A percentile compares a stretch with the other conserved stretches of the same genome.
These are phyloP conservation scores for Delphinella strobiligena DNA, from an alignment of 2,329 filamentous ascomycete genomes.

Conservation along the genomic window DNA sequence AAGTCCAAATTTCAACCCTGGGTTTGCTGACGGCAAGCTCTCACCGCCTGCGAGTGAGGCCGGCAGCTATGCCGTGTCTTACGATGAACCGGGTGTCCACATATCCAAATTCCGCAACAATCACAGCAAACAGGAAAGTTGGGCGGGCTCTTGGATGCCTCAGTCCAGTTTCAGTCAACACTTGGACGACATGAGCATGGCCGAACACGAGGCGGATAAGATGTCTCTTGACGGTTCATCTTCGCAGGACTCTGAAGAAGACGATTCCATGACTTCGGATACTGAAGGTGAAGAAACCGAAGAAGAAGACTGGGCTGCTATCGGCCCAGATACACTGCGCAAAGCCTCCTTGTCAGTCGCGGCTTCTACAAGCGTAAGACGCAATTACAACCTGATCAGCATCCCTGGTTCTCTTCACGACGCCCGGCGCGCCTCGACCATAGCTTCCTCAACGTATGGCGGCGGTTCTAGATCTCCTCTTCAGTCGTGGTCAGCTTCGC, in stretches of 20 bases:
- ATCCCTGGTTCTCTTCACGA: conserved; percentile 8
- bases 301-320: conserved; percentile 88
- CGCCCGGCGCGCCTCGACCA: no score
- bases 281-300: conserved; percentile 61
- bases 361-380: conserved; percentile 10
- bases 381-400: conserved; percentile 12
- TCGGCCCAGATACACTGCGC: conserved; percentile 76
- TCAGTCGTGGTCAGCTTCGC: conserved; percentile 6
- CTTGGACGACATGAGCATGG: conserved; percentile 46
- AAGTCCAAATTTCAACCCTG: conserved; percentile 25
- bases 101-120: conserved; percentile 2
- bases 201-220: conserved; percentile 81
- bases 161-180: conserved; percentile 9
- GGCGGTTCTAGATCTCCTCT: conserved; percentile 8
- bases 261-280: conserved; percentile 35
- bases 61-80: conserved; percentile 22
- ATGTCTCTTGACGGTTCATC: conserved; percentile 84
- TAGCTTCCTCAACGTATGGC: conserved; percentile 7
- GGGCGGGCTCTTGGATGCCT: conserved; percentile 10
- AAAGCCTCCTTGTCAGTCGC: conserved; percentile 38
- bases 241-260: conserved; percentile 55
- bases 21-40: conserved; percentile 22
- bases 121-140: conserved; percentile 8
- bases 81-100: conserved; percentile 20
- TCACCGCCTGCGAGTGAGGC: conserved; percentile 42